Base-by-base conservation (phyloP, 2,329 filamentous ascomycete genomes). In the Pseudogymnoascus sp. region DNA sequence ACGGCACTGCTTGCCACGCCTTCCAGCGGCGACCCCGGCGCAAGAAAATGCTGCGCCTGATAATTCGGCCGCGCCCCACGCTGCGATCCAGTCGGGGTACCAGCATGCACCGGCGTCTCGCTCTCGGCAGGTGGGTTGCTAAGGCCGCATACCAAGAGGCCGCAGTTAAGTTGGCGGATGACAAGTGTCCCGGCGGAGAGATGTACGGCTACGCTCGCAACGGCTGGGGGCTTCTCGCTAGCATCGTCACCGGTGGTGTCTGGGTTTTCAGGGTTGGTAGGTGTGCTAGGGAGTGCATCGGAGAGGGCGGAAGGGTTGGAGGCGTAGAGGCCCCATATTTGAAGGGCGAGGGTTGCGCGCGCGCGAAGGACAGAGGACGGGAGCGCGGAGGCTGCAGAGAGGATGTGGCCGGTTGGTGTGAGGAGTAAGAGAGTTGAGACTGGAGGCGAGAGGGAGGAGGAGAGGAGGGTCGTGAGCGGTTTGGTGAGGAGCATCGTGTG, bases 341-440 rank as follows among this genome's bases (percentile, higher is more conserved):
- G 84, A 63, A 83, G 82, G 42, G 85, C 85, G 64, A 87, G 82
- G 63, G 84, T 87, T 67, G 82, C 82, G 71, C 87, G 83, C 8
- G 82, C 84, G 68, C 85, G 83, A 39, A 87, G 79, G 18, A 79
- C 75, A 64, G 79, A 75, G 67, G 85, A 82, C 58, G 83, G 76
- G 48, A 82, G 76, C 2, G 78, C 74, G 59, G 82, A 83, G 39
- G 84, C 81, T 71, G 85, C 83, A 62, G 84, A 82, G 66, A 87
- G 82, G 36, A 87, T 80, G 72, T 85, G 85, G 67, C 85, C 85
- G 39, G 82, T 80, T 1, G 80, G 77, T 2, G 83, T 84, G 55
- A 82, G 81, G 48, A 87, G 77, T 64, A 86, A 79, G 61, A 84
- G 79, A 2, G 83, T 84, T 64, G 83, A 82, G 33, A 87, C 77